A percentile compares a stretch with the other conserved stretches of the same genome.
These are phyloP conservation scores for Epichloe uncinata DNA, from an alignment of 2,329 filamentous ascomycete genomes.

Conservation along the genomic window DNA sequence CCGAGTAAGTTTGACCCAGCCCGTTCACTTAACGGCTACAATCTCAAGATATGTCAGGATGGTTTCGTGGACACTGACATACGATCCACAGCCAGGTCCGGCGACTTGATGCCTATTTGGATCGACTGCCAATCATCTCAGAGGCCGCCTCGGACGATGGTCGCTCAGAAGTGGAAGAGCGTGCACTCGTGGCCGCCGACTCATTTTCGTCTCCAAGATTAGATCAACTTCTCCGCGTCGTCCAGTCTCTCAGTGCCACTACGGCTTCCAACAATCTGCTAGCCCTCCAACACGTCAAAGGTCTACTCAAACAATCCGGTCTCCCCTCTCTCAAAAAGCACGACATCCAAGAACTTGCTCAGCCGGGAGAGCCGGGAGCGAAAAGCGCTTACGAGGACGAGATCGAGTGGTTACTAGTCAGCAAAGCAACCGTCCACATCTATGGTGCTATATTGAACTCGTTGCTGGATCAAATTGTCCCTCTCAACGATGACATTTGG, in stretches of 20 bases:
- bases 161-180: conserved; percentile 22
- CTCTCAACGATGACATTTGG: conserved; percentile 75
- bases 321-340: conserved; percentile 27
- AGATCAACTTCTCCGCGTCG: conserved; percentile 51
- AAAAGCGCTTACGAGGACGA: conserved; percentile 54
- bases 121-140: conserved; percentile 37
- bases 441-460: conserved; percentile 70
- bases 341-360: conserved; percentile 21
- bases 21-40: neutral
- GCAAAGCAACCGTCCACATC: conserved; percentile 83
- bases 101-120: conserved; percentile 50
- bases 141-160: conserved; percentile 30
- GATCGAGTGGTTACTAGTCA: conserved; percentile 79
- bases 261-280: conserved; percentile 51
- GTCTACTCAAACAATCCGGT: conserved; percentile 49
- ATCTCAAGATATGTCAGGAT: neutral
- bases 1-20: conserved; percentile 26
- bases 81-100: conserved; percentile 39
- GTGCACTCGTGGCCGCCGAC: conserved; percentile 22
- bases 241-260: conserved; percentile 58
- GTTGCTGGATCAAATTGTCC: conserved; percentile 70
- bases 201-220: conserved; percentile 40
- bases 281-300: conserved; percentile 43
- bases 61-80: conserved; percentile 7
- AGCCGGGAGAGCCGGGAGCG: conserved; percentile 12